Base-by-base conservation (phyloP, 1,139 yeast species). In the Petasospora fabianii region DNA sequence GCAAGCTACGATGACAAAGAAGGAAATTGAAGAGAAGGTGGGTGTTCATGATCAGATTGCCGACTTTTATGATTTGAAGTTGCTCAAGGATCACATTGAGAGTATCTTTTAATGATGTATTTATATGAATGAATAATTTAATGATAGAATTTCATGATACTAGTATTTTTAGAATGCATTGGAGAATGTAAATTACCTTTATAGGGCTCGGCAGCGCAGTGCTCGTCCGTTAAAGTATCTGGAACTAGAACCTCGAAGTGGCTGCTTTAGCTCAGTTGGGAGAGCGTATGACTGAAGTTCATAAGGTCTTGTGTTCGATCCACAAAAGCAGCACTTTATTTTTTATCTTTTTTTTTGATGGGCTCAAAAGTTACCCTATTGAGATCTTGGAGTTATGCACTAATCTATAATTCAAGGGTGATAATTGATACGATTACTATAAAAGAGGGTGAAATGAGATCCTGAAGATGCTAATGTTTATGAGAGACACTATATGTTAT, bases 201-300 rank as follows among this genome's bases (percentile, higher is more conserved):
- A n/a, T n/a, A n/a, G n/a, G n/a, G n/a, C n/a, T n/a, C n/a, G n/a
- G n/a, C n/a, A n/a, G n/a, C n/a, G n/a, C n/a, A n/a, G n/a, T n/a
- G n/a, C n/a, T n/a, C n/a, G n/a, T n/a, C n/a, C n/a, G n/a, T n/a
- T n/a, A n/a, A n/a, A n/a, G n/a, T n/a, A n/a, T n/a, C n/a, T n/a
- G n/a, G 22, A 20, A 10, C 22, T 8, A 20, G 10, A 20, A 20
- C 18, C 7, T 19, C 27, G 32, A 34, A 38, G 35, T 16, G 26
- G 57, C 57, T 53, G 55, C 42, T 50, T 77, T 78, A 78, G 85
- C 86, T 80, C 86, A 80, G 84, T 76, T 74, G 85, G 86, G 85
- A 80, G 86, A 80, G 86, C 86, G 86, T 75, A 83, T 78, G 86
- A 79, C 85, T 79, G 85, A 80, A 79, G 85, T 79, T 80, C 86